phyloP scores from a whole-genome alignment of 192 early-diverging fungal genomes.

The Podila clonocystis region DNA sequence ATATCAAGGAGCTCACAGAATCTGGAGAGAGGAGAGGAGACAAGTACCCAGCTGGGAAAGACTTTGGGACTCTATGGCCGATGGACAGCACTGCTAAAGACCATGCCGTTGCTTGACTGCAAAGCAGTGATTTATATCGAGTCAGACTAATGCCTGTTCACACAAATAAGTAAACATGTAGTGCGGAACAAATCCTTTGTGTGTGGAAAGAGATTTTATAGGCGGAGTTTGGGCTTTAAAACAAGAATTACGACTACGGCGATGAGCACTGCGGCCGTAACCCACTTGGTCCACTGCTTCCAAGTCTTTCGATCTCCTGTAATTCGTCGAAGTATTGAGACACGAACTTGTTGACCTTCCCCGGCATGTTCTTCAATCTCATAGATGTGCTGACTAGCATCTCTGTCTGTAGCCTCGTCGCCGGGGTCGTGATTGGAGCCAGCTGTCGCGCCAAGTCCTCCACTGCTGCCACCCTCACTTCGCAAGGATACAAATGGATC shows the following conservation, averaged over 20 bases:
- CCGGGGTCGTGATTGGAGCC: not conserved
- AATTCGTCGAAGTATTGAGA: constrained; percentile 7
- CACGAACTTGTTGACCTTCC: not conserved
- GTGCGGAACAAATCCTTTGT: too few relatives aligned
- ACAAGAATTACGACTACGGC: constrained; percentile 26
- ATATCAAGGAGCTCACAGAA: too few relatives aligned
- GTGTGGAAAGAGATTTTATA: not conserved
- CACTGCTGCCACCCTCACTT: too few relatives aligned
- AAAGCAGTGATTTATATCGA: too few relatives aligned
- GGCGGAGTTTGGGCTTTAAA: constrained; percentile 16
- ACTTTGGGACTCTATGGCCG: too few relatives aligned
- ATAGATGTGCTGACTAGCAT: too few relatives aligned
- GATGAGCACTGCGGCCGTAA: constrained; percentile 12
- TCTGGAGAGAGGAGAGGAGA: too few relatives aligned
- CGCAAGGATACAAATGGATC: constrained; percentile 7
- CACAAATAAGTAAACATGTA: too few relatives aligned
- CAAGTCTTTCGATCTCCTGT: not conserved
- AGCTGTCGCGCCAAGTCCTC: not conserved
- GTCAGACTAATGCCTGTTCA: too few relatives aligned
- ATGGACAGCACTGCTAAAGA: too few relatives aligned
- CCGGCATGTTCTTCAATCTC: not conserved
- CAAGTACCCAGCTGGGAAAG: too few relatives aligned
- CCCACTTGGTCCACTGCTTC: constrained; percentile 23
- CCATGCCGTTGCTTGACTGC: too few relatives aligned
- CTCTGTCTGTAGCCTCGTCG: not conserved